phyloP scores from a whole-genome alignment of 2,329 filamentous ascomycete genomes.

The Diaporthe vexans region DNA sequence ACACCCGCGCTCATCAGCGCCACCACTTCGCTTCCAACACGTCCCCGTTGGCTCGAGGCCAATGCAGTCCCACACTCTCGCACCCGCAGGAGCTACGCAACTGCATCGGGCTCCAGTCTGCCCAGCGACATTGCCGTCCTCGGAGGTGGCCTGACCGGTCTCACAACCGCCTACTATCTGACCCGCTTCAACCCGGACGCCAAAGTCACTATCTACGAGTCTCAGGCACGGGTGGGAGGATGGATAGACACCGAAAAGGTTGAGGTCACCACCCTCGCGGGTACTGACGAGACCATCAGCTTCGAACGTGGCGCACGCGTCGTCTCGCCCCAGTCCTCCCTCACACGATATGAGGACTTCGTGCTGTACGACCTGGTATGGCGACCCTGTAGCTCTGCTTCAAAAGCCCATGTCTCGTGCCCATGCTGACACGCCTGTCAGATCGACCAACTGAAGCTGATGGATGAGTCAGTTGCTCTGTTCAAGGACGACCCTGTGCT shows the following conservation, averaged over 20 bases:
- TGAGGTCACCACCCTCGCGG: slow-evolving; percentile 66
- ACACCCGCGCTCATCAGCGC: neutral
- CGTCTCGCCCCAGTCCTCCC: slow-evolving; percentile 67
- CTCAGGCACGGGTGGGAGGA: slow-evolving; percentile 78
- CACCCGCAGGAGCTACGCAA: slow-evolving; percentile 24
- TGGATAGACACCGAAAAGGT: slow-evolving; percentile 82
- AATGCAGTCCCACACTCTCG: neutral
- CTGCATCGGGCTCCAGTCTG: neutral
- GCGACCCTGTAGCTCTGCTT: slow-evolving; percentile 44
- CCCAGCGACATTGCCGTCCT: slow-evolving; percentile 72
- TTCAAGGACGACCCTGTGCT: slow-evolving; percentile 58
- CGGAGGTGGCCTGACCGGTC: slow-evolving; percentile 86
- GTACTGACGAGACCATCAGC: slow-evolving; percentile 69
- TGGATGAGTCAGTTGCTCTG: slow-evolving; percentile 16
- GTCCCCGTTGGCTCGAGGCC: neutral
- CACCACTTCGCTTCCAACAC: neutral
- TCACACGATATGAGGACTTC: slow-evolving; percentile 69
- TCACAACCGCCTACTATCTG: slow-evolving; percentile 84
- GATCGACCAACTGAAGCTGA: slow-evolving; percentile 40
- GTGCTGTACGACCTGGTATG: slow-evolving; percentile 80
- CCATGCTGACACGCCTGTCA: slow-evolving; percentile 36
- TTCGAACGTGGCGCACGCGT: slow-evolving; percentile 91
- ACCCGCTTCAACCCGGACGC: slow-evolving; percentile 74
- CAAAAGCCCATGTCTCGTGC: slow-evolving; percentile 27
- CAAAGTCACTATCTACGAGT: slow-evolving; percentile 87